Base-by-base conservation (phyloP, 2,329 filamentous ascomycete genomes). In the Xylariaceae sp. region DNA sequence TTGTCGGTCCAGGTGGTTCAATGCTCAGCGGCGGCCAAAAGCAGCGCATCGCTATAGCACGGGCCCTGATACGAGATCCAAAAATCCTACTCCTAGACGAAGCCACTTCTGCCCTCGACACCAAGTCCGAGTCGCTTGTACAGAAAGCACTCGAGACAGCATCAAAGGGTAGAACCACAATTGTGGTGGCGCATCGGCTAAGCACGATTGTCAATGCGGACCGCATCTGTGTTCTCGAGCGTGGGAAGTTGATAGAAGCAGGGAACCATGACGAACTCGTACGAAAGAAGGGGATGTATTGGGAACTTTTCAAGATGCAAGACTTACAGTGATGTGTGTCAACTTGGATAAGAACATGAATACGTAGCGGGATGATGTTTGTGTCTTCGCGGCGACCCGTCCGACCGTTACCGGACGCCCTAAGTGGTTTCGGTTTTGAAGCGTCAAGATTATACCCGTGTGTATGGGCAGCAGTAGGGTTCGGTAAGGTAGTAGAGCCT, bases 181-280 rank as follows among this genome's bases (percentile, higher is more conserved):
- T 92, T 5, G 86, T 87, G 2, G 87, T 92, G 8, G 88, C 89
- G 1, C 89, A 92, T 68, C 76, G 88, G 26, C 74, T 91, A 49
- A 85, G 85, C 0, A 92, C 86, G 7, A 83, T 91, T 30, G 87
- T 88, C 67, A 86, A 91, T 62, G 87, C 88, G 2, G 85, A 92
- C 67, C 72, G 85, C 11, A 91, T 91, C 47, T 89, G 88, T 64
- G 87, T 92, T 0, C 80, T 94, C 19, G 19, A 19, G 19, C 19
- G 19, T 19, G 19, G 19, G 19, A 19, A 19, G 19, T 19, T 19
- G 19, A 19, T 19, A 19, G 19, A 19, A 2, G 19, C 19, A 19
- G 19, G 19, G 19, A 19, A 19, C 19, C 19, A 19, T 19, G 19
- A 19, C 19, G 19, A 19, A 19, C 19, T 19, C 19, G 19, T 19